Conservation (phyloP, 2,329 filamentous ascomycete species). For the Claviceps purpurea region DNA sequence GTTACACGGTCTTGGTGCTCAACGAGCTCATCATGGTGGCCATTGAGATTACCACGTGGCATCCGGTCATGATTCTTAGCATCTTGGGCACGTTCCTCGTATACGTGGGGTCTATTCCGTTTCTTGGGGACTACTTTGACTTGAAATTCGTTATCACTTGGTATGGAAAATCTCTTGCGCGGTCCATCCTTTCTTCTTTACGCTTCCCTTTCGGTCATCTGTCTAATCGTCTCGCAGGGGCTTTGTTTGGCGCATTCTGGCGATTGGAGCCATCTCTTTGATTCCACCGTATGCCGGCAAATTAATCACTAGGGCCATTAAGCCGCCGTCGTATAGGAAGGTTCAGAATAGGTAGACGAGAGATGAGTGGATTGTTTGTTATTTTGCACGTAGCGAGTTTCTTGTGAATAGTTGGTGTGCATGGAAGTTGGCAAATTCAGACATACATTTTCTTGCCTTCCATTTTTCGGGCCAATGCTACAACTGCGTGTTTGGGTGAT, state of each 20-base stretch:
- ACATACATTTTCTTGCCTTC: neutral
- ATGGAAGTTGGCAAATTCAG: neutral
- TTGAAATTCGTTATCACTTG: constrained; percentile 60
- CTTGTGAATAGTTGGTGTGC: neutral
- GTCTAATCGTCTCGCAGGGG: constrained; percentile 36
- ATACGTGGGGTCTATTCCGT: constrained; percentile 75
- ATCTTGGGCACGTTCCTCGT: constrained; percentile 70
- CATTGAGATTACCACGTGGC: constrained; percentile 94
- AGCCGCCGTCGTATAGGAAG: constrained; percentile 89
- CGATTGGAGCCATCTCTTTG: constrained; percentile 66
- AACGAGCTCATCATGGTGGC: constrained; percentile 98
- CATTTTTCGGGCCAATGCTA: neutral
- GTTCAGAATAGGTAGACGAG: constrained; percentile 52
- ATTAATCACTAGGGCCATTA: constrained; percentile 69
- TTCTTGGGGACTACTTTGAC: constrained; percentile 83
- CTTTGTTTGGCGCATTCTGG: constrained; percentile 78
- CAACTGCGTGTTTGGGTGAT: neutral
- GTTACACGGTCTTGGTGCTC: constrained; percentile 79
- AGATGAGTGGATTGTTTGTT: constrained; percentile 2
- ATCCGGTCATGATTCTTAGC: constrained; percentile 75
- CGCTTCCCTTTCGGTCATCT: neutral
- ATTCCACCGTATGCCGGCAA: constrained; percentile 83
- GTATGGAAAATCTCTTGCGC: constrained; percentile 27
- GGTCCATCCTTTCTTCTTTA: neutral
- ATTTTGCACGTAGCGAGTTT: neutral